These are phyloP conservation scores for Ceratobasidium sp. DNA, from an alignment of 1,284 basidiomycete species.

Conservation along the genomic window DNA sequence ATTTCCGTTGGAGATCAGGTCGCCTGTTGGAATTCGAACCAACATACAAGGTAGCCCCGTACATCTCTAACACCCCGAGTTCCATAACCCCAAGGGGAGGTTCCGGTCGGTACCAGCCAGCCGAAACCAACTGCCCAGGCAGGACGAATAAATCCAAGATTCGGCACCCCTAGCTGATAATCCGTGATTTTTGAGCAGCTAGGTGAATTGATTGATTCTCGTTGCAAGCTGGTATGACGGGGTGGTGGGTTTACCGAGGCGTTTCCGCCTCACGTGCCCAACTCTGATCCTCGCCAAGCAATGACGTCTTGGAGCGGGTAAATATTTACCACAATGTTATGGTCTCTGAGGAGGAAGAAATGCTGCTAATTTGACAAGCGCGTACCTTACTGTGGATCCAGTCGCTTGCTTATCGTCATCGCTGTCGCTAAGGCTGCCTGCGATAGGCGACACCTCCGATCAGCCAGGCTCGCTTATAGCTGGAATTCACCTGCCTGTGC, in stretches of 20 bases:
- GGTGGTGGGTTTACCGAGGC: background rate
- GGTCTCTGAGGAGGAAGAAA: background rate
- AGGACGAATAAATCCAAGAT: no score
- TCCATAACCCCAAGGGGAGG: no score
- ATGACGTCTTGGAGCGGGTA: constrained; percentile 5
- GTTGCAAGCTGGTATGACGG: no score
- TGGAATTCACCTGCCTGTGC: constrained; percentile 14
- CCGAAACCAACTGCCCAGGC: no score
- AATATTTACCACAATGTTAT: background rate
- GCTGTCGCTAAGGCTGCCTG: constrained; percentile 22
- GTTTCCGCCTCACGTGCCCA: background rate
- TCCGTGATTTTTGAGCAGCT: no score
- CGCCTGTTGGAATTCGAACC: background rate
- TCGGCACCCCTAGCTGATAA: no score
- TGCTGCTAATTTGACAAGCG: background rate
- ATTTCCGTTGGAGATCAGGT: background rate
- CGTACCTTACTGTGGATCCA: constrained; percentile 28
- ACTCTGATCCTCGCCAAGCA: background rate
- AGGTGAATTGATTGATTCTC: no score
- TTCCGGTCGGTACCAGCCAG: no score
- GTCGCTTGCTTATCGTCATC: constrained; percentile 36
- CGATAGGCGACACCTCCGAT: constrained; percentile 41
- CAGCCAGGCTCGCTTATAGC: constrained; percentile 13
- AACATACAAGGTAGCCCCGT: background rate
- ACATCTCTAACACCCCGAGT: no score